Conservation (phyloP, 2,329 filamentous ascomycete species). For the Sarocladium kiliense region DNA sequence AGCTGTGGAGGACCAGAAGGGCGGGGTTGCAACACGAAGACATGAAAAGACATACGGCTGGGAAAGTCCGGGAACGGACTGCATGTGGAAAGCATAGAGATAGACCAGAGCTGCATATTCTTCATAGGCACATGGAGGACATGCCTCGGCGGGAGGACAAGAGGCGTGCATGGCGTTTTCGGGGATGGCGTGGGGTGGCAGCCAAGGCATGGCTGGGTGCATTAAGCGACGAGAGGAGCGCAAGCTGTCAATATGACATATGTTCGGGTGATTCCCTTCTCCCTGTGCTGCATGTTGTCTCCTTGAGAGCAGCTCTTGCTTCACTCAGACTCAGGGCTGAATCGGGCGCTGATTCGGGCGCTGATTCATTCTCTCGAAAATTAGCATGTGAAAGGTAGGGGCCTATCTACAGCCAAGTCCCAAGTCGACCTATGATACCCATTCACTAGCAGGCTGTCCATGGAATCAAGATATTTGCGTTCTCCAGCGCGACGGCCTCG, state of each 20-base stretch:
- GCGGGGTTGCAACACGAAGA: not conserved
- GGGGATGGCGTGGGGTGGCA: not conserved
- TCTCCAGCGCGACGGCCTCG: too few species aligned
- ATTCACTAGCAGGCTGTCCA: too few species aligned
- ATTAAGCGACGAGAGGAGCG: not conserved
- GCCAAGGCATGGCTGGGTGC: not conserved
- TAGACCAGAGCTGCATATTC: conserved; percentile 3
- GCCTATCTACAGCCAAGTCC: too few species aligned
- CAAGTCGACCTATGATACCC: too few species aligned
- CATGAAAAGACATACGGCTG: not conserved
- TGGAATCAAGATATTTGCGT: too few species aligned
- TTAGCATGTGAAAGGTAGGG: too few species aligned
- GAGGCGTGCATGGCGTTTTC: not conserved
- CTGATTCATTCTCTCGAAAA: too few species aligned
- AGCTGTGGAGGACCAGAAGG: not conserved
- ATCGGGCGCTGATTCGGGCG: too few species aligned
- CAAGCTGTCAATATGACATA: not conserved
- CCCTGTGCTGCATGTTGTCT: too few species aligned
- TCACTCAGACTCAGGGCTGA: too few species aligned
- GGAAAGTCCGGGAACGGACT: not conserved
- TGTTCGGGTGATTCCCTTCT: not conserved
- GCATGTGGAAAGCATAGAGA: conserved; percentile 7
- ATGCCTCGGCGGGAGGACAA: not conserved
- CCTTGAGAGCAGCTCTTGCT: not conserved
- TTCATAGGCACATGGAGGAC: not conserved